A percentile compares a stretch with the other conserved stretches of the same genome.
Conservation (phyloP, 441 rosid species). For the Brassica hybrid region DNA sequence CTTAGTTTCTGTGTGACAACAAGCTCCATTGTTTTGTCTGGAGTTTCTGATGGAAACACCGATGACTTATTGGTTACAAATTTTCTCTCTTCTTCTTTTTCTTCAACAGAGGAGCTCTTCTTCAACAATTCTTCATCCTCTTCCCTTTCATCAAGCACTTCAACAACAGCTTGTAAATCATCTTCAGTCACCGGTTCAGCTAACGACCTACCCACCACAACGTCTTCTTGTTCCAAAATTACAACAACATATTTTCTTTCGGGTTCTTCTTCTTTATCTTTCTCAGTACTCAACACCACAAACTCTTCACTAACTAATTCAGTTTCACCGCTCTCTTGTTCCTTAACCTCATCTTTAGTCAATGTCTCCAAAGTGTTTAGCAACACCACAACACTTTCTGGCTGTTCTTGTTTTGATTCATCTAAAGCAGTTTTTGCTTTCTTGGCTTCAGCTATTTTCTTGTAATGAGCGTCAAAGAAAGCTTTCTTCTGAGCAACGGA, state of each 20-base stretch:
- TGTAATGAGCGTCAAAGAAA: slow-evolving; percentile 75
- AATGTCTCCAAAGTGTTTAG: not conserved
- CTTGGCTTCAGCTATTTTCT: slow-evolving; percentile 52
- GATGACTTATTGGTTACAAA: not conserved
- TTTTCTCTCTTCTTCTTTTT: slow-evolving; percentile 20
- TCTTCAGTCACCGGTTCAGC: too few relatives aligned
- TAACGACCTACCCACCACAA: too few relatives aligned
- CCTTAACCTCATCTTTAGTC: slow-evolving; percentile 9
- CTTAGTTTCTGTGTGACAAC: slow-evolving; percentile 9
- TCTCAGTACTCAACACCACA: slow-evolving; percentile 10
- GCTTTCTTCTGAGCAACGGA: slow-evolving; percentile 83
- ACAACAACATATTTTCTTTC: slow-evolving; percentile 6
- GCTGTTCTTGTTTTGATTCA: not conserved
- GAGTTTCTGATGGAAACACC: not conserved
- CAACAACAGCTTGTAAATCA: not conserved
- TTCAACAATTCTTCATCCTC: slow-evolving; percentile 18
- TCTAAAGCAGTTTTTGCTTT: slow-evolving; percentile 16
- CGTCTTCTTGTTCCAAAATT: too few relatives aligned
- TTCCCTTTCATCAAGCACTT: not conserved
- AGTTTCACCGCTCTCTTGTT: slow-evolving; percentile 7
- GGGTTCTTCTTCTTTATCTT: not conserved
- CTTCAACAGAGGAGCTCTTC: slow-evolving; percentile 3
- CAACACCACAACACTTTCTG: not conserved
- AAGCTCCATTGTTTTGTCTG: slow-evolving; percentile 24
- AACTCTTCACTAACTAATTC: slow-evolving; percentile 11